A percentile compares a stretch with the other conserved stretches of the same genome.
Evolutionary conservation across 768 basidiomycete genomes (phyloP).

Genomic region (Amanita pallidorosea): DNA sequence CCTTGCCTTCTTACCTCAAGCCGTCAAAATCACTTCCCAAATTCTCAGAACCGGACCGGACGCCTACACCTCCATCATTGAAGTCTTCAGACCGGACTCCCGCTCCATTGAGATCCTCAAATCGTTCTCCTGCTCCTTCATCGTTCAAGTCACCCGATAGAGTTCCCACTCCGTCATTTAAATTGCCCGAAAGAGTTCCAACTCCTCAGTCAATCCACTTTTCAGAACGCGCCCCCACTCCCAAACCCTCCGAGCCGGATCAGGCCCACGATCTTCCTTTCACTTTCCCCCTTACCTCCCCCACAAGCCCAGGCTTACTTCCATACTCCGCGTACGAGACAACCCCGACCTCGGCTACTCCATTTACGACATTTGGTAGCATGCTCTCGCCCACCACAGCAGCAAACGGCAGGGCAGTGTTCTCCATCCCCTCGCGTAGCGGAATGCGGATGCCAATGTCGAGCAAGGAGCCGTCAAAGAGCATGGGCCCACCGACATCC

Average conservation of each 20-base stretch:
- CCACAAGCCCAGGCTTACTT: not conserved
- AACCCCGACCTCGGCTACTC: not conserved
- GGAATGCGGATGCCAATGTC: not conserved
- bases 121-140: constrained; percentile 13
- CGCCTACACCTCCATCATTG: not conserved
- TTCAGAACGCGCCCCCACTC: not conserved
- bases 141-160: constrained; percentile 13
- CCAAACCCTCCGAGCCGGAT: not conserved
- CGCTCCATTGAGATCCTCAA: constrained; percentile 17
- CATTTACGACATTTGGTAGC: constrained; percentile 7
- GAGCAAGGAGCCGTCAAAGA: not conserved
- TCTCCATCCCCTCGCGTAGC: constrained; percentile 3
- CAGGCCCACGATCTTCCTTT: not conserved
- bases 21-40: not conserved
- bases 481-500: not conserved
- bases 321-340: not conserved
- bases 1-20: constrained; percentile 1
- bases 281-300: constrained; percentile 2
- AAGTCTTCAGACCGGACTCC: constrained; percentile 9
- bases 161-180: constrained; percentile 11
- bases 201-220: constrained; percentile 9
- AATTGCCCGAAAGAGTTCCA: not conserved
- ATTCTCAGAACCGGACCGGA: no score
- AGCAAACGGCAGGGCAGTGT: constrained; percentile 5
- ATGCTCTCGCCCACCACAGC: not conserved